Evolutionary conservation across 1,284 basidiomycete species (phyloP), one percentile per base, ranked within the genome.

Genomic region (Moniliophthora roreri): DNA sequence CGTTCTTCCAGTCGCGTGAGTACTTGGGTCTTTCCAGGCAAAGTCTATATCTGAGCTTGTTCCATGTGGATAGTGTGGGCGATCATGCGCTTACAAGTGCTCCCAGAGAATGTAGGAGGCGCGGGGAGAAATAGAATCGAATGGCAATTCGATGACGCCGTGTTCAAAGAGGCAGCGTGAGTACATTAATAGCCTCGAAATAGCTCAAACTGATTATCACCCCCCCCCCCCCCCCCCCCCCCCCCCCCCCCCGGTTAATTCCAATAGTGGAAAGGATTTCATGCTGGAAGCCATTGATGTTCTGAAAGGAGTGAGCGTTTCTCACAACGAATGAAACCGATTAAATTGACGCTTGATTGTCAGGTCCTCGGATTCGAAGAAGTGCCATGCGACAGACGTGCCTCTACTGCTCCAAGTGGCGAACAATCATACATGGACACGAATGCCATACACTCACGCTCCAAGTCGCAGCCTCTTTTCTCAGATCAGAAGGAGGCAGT

Each of bases 131-230:
- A 74, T 62, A 75, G 76, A 62, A 82, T 91, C 54, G 78, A 85
- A 66, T 91, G 89, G 89, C 85, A 89, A 70, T 75, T 91, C 36
- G 89, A 91, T 66, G 89, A 91, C 70, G 88, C 88, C 32, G 87
- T 91, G 26, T 88, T 91, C 71, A 88, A 89, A 64, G 89, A 91
- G 69, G 79, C 89, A 61, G 89, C 86, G 88, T 89, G 75, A 76
- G 88, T 80, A 35, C 26, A 40, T 50, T 28, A 41, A 20, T 23
- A 34, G 45, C 37, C 49, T 38, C 41, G 9, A 16, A 37, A 23
- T 18, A 21, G 40, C 20, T 18, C 50, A 16, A 16, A 40, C 44
- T 44, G 26, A 49, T 39, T 36, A 49, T 20, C 28, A 32, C 28
- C 11, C 28, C n/a, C n/a, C n/a, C n/a, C n/a, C n/a, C n/a, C n/a